Evolutionary conservation across 31 red algal genomes (phyloP).

Genomic region (Asparagopsis taxiformis): DNA sequence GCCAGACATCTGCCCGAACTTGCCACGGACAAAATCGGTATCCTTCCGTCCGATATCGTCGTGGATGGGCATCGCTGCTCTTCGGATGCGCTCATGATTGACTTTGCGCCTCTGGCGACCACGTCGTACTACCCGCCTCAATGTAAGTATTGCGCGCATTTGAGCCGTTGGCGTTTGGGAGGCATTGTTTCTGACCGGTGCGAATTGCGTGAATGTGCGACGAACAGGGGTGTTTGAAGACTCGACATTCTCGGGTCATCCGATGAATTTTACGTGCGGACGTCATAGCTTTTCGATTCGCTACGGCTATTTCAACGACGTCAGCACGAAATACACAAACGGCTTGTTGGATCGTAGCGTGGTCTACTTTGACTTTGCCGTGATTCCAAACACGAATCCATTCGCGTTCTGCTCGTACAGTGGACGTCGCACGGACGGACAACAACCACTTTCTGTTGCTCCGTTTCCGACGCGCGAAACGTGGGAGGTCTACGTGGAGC

Average conservation of each 20-base stretch:
- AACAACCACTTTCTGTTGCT: constrained; percentile 5
- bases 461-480: constrained; percentile 38
- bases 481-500: constrained; percentile 3
- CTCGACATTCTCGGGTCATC: background rate
- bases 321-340: constrained; percentile 16
- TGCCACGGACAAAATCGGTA: constrained; percentile 8
- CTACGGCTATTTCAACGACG: constrained; percentile 62
- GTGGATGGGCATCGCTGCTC: constrained; percentile 18
- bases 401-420: constrained; percentile 46
- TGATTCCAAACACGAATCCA: constrained; percentile 34
- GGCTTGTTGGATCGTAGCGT: constrained; percentile 31
- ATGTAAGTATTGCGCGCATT: constrained; percentile 12
- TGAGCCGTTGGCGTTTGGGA: background rate
- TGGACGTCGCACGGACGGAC: constrained; percentile 1
- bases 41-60: constrained; percentile 7
- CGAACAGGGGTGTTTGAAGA: constrained; percentile 42
- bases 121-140: constrained; percentile 21
- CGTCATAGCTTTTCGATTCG: constrained; percentile 4
- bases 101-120: constrained; percentile 19
- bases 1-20: constrained; percentile 13
- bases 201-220: too few species aligned
- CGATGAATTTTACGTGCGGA: constrained; percentile 50
- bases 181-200: background rate
- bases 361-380: constrained; percentile 57
- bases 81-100: background rate